These are phyloP conservation scores for Hanseniaspora singularis DNA, from an alignment of 805 yeast species.

Conservation along the genomic window DNA sequence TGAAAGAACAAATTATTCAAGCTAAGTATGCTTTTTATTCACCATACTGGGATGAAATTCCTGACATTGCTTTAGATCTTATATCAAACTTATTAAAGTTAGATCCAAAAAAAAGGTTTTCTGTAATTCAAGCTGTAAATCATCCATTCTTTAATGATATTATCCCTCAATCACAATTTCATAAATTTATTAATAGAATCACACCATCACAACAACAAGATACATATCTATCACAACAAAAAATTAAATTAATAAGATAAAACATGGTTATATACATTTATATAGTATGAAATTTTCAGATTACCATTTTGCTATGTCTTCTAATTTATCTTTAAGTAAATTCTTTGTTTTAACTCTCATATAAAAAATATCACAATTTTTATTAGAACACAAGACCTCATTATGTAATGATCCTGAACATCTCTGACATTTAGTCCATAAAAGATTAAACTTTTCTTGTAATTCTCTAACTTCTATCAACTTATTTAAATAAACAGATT, in stretches of 20 bases:
- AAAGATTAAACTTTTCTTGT: slow-evolving; percentile 68
- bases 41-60: slow-evolving; percentile 67
- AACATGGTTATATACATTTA: too few relatives aligned
- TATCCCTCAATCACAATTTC: slow-evolving; percentile 22
- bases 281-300: background rate
- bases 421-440: slow-evolving; percentile 97
- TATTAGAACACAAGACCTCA: slow-evolving; percentile 87
- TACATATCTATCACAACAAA: slow-evolving; percentile 4
- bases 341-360: slow-evolving; percentile 60
- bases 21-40: slow-evolving; percentile 65
- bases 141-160: slow-evolving; percentile 69
- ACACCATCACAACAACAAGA: slow-evolving; percentile 14
- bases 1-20: slow-evolving; percentile 58
- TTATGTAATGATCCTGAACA: slow-evolving; percentile 95
- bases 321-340: slow-evolving; percentile 32
- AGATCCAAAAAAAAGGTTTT: slow-evolving; percentile 59
- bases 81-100: slow-evolving; percentile 50
- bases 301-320: slow-evolving; percentile 33
- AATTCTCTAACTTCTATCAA: slow-evolving; percentile 66
- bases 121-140: slow-evolving; percentile 68
- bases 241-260: slow-evolving; percentile 2
- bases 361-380: slow-evolving; percentile 94
- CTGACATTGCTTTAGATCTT: slow-evolving; percentile 53
- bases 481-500: slow-evolving; percentile 70
- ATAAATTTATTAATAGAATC: slow-evolving; percentile 17